Conservation (phyloP, 148 eudicot genomes). For the Rhododendron simsii region DNA sequence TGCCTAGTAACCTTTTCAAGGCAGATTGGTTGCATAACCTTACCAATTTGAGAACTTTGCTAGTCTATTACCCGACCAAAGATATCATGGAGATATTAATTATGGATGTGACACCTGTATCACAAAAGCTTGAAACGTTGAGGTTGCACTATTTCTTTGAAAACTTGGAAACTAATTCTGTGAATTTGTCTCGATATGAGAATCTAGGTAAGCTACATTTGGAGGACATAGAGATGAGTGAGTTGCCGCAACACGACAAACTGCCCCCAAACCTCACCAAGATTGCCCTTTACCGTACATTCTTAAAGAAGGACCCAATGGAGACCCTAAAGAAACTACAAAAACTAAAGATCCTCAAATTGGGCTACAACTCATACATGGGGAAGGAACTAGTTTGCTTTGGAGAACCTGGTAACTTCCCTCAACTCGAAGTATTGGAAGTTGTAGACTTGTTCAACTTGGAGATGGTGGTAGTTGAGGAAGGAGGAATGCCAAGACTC, state of each 20-base stretch:
- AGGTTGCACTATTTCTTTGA: no score
- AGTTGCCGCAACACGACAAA: not conserved
- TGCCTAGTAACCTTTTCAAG: not conserved
- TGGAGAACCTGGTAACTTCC: no score
- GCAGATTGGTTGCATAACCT: not conserved
- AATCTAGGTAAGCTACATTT: not conserved
- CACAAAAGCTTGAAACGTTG: not conserved
- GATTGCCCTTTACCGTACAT: not conserved
- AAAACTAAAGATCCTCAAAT: no score
- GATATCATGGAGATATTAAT: not conserved
- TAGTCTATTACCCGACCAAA: not conserved
- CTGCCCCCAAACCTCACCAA: slow-evolving; percentile 12
- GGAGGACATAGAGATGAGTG: accelerated
- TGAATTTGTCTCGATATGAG: not conserved
- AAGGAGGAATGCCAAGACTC: no score
- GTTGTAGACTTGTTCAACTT: accelerated
- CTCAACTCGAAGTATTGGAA: no score
- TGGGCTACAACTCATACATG: no score
- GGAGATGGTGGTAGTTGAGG: no score
- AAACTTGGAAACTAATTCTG: not conserved
- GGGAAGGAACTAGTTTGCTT: no score
- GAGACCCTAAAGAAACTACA: no score
- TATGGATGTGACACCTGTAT: not conserved
- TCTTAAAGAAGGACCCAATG: no score
- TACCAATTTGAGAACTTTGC: not conserved